Evolutionary conservation across 1,284 basidiomycete genomes (phyloP), one percentile per base, ranked within the genome.

Genomic region (Dichomitus squalens): DNA sequence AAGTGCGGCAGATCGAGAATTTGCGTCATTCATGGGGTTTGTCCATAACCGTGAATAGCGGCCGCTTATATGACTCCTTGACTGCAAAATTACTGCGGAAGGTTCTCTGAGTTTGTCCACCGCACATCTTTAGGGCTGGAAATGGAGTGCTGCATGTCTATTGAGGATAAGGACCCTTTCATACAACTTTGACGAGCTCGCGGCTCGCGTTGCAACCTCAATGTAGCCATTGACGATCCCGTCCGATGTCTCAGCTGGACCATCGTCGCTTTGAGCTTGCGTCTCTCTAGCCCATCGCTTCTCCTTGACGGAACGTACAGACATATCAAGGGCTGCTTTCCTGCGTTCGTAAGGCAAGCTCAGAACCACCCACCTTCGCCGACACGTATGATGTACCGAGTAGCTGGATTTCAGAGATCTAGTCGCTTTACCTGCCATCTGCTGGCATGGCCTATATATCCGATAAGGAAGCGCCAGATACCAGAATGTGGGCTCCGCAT

Each of bases 391-490:
- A 7, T 33, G 29, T 21, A 18, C 44, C 29, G 18, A 31, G 11
- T 29, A 18, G 44, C 27, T 18, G 9, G 44, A 18, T 25, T 29
- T 47, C 50, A 34, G 20, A 41, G 36, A 55, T 48, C 53, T 49
- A 14, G n/a, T 27, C 36, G 9, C 14, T 39, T 21, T 18, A 18
- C 29, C 31, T 33, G 11, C n/a, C 44, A 20, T 47, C 44, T 47
- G 18, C 44, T 33, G 29, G 41, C 12, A 29, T 44, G 16, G 18
- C 11, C 29, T 31, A 49, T 25, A 33, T 14, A 49, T 57, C 57
- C 50, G 55, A 63, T 63, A 52, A 52, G 40, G 53, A 29, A 53
- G 58, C 55, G 55, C 58, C 43, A 43, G 55, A 49, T 43, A 34
- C 52, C 53, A 49, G 57, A 29, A 16, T 31, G 35, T 33, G 52